A percentile compares a stretch with the other conserved stretches of the same genome.
Evolutionary conservation across 495 filamentous ascomycete genomes (phyloP).

Genomic region (Penicillium macrosclerotiorum): DNA sequence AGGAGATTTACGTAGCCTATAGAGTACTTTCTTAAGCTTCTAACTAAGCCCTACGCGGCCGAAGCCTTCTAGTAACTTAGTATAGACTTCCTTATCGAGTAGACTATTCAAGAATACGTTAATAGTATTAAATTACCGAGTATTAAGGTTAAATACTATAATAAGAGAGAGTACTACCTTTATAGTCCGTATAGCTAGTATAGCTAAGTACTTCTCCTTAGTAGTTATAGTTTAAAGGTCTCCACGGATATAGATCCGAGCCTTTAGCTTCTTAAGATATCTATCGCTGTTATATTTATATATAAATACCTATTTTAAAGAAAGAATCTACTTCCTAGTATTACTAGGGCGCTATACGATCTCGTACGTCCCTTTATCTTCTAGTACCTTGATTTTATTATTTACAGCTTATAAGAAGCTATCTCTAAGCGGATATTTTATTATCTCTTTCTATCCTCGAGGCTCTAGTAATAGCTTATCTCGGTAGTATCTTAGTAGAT

Average conservation of each 20-base stretch:
- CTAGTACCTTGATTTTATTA: neutral
- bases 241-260: constrained; percentile 14
- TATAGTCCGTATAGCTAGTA: constrained; percentile 4
- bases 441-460: neutral
- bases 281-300: constrained; percentile 18
- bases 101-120: constrained; percentile 27
- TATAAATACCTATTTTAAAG: constrained; percentile 13
- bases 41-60: too few relatives aligned
- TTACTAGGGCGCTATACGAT: constrained; percentile 1
- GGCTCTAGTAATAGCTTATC: neutral
- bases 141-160: constrained; percentile 26
- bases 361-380: neutral
- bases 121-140: constrained; percentile 21
- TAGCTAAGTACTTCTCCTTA: constrained; percentile 9
- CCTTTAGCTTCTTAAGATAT: constrained; percentile 10
- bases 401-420: neutral
- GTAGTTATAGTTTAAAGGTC: constrained; percentile 4
- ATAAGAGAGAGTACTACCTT: constrained; percentile 14
- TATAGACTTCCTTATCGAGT: constrained; percentile 16
- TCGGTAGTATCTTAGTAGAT: too few relatives aligned
- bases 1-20: too few relatives aligned
- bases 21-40: too few relatives aligned
- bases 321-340: constrained; percentile 3
- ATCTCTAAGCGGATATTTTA: neutral
- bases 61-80: constrained; percentile 12